Conservation (phyloP, 805 yeast species). For the Millerozyma acaciae region DNA sequence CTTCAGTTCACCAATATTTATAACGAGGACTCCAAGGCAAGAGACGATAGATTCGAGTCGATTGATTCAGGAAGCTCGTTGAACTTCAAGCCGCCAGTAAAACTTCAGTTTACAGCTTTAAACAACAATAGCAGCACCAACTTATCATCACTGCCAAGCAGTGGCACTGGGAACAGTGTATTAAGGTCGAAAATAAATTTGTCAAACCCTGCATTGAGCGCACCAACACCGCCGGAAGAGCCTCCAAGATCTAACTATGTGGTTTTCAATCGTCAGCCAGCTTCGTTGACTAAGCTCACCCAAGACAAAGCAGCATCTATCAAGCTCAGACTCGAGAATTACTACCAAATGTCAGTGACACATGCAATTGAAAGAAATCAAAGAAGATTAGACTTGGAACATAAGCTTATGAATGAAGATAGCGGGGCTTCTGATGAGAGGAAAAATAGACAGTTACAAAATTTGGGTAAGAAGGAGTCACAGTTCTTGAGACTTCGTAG, state of each 20-base stretch:
- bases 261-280: constrained; percentile 80
- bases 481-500: constrained; percentile 81
- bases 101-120: constrained; percentile 33
- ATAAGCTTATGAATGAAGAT: constrained; percentile 61
- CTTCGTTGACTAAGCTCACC: constrained; percentile 62
- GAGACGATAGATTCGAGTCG: constrained; percentile 28
- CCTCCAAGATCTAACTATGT: constrained; percentile 47
- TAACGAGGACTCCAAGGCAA: constrained; percentile 3
- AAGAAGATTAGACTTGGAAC: constrained; percentile 82
- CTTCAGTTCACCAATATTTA: constrained; percentile 1
- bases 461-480: constrained; percentile 84
- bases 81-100: constrained; percentile 37
- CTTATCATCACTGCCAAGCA: constrained; percentile 18
- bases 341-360: constrained; percentile 76
- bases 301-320: constrained; percentile 85
- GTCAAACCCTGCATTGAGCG: background rate
- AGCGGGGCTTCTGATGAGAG: constrained; percentile 73
- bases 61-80: constrained; percentile 30
- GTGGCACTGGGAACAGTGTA: constrained; percentile 11
- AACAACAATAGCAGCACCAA: constrained; percentile 38
- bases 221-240: background rate
- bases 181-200: constrained; percentile 12
- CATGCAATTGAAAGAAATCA: constrained; percentile 96
- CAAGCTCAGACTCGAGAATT: constrained; percentile 77
- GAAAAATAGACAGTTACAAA: constrained; percentile 72